Base-by-base conservation (phyloP, 78 protist genomes). In the Acrasis kona region DNA sequence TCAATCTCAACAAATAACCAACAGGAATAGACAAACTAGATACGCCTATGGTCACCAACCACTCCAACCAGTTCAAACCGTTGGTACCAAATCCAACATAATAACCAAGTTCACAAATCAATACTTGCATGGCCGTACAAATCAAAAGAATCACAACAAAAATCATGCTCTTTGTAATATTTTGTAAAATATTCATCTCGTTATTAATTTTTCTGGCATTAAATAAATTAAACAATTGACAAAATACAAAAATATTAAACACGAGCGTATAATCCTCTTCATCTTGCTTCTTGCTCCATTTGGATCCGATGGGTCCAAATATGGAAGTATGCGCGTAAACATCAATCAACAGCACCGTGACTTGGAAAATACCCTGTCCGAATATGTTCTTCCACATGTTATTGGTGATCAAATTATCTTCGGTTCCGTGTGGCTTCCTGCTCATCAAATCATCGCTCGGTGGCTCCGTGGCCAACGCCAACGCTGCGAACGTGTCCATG, bases 401-500 rank as follows among this genome's bases (percentile, higher is more conserved):
- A 4, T 35, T 38, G 8, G 74, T 70, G 64, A 70, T 66, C 32
- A 70, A 6, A 12, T 38, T 6, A 4, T 32, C 74, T 36, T 34
- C 4, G 4, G 6, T 4, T 6, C 8, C 6, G 34, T 39, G 34
- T 39, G 74, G 74, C 35, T 6, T 4, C 41, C 88, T 57, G 2
- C 78, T 38, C 19, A 85, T 70, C 12, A 74, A 40, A 6, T 3
- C 74, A 1, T 69, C 68, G 65, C 65, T 74, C 30, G 96, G 91
- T 40, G 91, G 87, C 67, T 93, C 96, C 64, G 90, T 88, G 38
- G 88, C 91, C 30, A 93, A 72, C 30, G 95, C 93, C 8, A 93
- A 41, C n/a, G 96, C 96, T 0, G 95, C 96, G 8, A 93, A 28
- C 3, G 92, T 88, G 76, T 90, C 95, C 95, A 93, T 93, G 38